Evolutionary conservation across 371 early-diverging fungal genomes (phyloP).

Genomic region (Phascolomyces articulosus): DNA sequence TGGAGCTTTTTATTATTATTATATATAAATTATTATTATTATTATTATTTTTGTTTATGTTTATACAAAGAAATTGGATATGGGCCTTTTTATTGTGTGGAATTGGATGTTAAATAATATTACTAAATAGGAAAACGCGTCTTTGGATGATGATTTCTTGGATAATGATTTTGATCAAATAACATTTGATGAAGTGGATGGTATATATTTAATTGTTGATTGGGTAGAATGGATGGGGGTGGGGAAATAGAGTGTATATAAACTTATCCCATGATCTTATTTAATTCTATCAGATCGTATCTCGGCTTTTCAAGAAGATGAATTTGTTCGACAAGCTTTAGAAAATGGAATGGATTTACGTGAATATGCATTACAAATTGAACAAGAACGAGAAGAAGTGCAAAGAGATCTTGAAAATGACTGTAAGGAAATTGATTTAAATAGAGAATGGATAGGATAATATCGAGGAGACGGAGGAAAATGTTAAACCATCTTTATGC

Average conservation of each 20-base stretch:
- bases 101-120: too few species aligned
- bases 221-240: background rate
- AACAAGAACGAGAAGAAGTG: constrained; percentile 67
- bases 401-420: constrained; percentile 77
- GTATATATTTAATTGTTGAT: constrained; percentile 23
- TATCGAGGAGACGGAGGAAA: too few species aligned
- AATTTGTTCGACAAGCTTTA: constrained; percentile 77
- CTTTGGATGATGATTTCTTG: constrained; percentile 12
- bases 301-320: constrained; percentile 77
- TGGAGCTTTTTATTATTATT: too few species aligned
- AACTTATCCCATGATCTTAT: too few species aligned
- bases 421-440: constrained; percentile 62
- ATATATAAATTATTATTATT: too few species aligned
- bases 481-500: background rate
- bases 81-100: too few species aligned
- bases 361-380: constrained; percentile 82
- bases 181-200: constrained; percentile 60
- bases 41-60: background rate
- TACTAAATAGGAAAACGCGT: background rate
- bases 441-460: background rate
- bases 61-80: too few species aligned
- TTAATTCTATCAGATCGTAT: constrained; percentile 67
- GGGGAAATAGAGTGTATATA: background rate
- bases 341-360: constrained; percentile 86
- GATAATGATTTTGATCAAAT: constrained; percentile 46